Percentiles rank a stretch among this genome's conserved stretches.
phyloP scores from a whole-genome alignment of 768 basidiomycete species.

The Mrakia hoshinonis region DNA sequence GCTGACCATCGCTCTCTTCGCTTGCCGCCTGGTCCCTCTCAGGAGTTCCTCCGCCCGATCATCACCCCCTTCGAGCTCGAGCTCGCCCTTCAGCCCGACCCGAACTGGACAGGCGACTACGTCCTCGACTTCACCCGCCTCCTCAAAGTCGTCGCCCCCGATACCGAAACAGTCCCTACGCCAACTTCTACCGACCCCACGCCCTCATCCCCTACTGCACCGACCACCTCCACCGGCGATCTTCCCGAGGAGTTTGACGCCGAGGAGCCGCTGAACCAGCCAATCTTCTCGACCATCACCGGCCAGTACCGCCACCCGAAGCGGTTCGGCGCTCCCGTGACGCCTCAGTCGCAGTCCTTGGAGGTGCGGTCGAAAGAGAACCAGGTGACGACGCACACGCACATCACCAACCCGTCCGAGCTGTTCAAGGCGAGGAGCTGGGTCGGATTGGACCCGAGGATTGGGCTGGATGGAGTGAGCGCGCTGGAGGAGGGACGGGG shows the following conservation, averaged over 20 bases:
- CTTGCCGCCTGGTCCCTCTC: not conserved
- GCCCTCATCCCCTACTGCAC: not conserved
- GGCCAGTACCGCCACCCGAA: slow-evolving; percentile 75
- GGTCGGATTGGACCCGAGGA: slow-evolving; percentile 66
- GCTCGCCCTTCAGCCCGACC: slow-evolving; percentile 62
- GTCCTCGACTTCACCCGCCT: slow-evolving; percentile 62
- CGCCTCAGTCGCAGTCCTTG: slow-evolving; percentile 26
- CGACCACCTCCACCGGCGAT: not conserved
- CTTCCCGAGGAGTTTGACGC: slow-evolving; percentile 35
- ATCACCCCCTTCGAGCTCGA: slow-evolving; percentile 88
- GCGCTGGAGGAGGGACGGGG: slow-evolving; percentile 78
- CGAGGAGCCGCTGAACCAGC: slow-evolving; percentile 57
- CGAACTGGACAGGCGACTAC: slow-evolving; percentile 66
- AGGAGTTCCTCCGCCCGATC: slow-evolving; percentile 87
- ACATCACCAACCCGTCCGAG: slow-evolving; percentile 46
- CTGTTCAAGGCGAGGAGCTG: slow-evolving; percentile 68
- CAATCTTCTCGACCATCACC: slow-evolving; percentile 74
- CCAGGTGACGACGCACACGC: slow-evolving; percentile 13
- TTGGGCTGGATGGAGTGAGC: slow-evolving; percentile 70
- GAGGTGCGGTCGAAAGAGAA: slow-evolving; percentile 11
- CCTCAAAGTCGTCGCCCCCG: slow-evolving; percentile 13
- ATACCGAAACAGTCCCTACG: slow-evolving; percentile 6
- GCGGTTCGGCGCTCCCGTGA: slow-evolving; percentile 44
- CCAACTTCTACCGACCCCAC: not conserved
- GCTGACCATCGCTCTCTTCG: not conserved